These are phyloP conservation scores for Marasmius oreades DNA, from an alignment of 1,284 basidiomycete genomes.

Conservation along the genomic window DNA sequence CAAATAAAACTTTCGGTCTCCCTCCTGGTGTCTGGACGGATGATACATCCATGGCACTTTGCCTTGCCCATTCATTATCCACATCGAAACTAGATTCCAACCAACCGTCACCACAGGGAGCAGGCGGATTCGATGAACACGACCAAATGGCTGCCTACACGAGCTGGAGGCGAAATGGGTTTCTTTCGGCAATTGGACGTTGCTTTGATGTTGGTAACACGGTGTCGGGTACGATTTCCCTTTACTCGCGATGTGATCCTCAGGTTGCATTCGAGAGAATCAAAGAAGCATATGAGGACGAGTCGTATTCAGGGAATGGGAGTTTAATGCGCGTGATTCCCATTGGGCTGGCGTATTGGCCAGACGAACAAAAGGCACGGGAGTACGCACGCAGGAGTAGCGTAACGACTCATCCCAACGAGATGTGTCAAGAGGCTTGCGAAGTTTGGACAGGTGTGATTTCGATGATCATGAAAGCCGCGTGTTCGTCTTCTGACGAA, in stretches of 20 bases:
- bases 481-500: conserved; percentile 3
- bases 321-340: conserved; percentile 41
- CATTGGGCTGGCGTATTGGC: conserved; percentile 37
- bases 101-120: no score
- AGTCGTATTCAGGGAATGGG: conserved; percentile 32
- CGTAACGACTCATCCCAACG: conserved; percentile 36
- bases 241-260: conserved; percentile 19
- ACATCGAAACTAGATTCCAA: conserved; percentile 7
- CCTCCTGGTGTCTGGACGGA: conserved; percentile 41
- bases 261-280: conserved; percentile 26
- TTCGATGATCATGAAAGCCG: conserved; percentile 26
- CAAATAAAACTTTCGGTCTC: conserved; percentile 33
- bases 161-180: conserved; percentile 31
- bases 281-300: conserved; percentile 20
- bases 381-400: conserved; percentile 35
- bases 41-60: conserved; percentile 42
- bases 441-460: conserved; percentile 35
- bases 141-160: conserved; percentile 34
- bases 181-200: conserved; percentile 32
- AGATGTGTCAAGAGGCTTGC: conserved; percentile 37
- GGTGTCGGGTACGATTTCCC: conserved; percentile 26
- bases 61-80: conserved; percentile 35
- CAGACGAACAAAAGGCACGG: conserved; percentile 25
- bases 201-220: conserved; percentile 41
- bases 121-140: conserved; percentile 32